A percentile compares a stretch with the other conserved stretches of the same genome.
phyloP scores from a whole-genome alignment of 148 eudicot genomes.

The Camellia japonica region DNA sequence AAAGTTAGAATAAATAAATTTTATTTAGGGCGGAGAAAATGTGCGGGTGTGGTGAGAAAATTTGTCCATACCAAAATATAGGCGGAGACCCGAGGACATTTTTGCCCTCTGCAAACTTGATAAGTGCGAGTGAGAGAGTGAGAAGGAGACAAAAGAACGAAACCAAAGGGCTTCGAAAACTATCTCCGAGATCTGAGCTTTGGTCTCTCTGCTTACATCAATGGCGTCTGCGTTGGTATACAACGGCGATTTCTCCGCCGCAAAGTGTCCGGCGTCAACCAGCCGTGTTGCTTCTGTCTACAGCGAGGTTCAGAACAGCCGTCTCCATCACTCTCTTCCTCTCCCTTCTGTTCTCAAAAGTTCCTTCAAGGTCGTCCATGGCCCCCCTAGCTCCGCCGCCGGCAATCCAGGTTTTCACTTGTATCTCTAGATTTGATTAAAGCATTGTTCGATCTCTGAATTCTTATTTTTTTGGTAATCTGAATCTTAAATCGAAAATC shows the following conservation, averaged over 20 bases:
- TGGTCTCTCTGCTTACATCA: slow-evolving; percentile 16
- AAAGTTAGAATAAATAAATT: no score
- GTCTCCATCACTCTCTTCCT: slow-evolving; percentile 75
- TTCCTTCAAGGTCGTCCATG: slow-evolving; percentile 65
- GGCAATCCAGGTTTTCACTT: slow-evolving; percentile 72
- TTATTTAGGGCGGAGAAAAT: no score
- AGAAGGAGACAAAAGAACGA: background rate
- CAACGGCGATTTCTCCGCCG: slow-evolving; percentile 39
- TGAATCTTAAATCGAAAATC: background rate
- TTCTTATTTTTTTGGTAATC: background rate
- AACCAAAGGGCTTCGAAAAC: slow-evolving; percentile 1
- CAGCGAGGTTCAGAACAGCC: slow-evolving; percentile 90
- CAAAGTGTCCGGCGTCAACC: slow-evolving; percentile 22
- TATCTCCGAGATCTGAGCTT: slow-evolving; percentile 20
- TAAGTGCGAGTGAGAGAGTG: background rate
- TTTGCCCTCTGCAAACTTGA: slow-evolving; percentile 10
- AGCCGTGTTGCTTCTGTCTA: slow-evolving; percentile 64
- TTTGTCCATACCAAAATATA: background rate
- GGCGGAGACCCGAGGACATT: slow-evolving; percentile 30
- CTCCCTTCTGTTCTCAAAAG: slow-evolving; percentile 68
- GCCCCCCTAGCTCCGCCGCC: slow-evolving; percentile 91
- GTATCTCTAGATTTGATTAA: no score
- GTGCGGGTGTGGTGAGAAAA: no score
- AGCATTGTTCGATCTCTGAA: slow-evolving; percentile 12
- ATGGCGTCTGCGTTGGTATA: slow-evolving; percentile 58